Evolutionary conservation across 2,329 filamentous ascomycete species (phyloP), one percentile per base, ranked within the genome.

Genomic region (Fusarium lateritium): DNA sequence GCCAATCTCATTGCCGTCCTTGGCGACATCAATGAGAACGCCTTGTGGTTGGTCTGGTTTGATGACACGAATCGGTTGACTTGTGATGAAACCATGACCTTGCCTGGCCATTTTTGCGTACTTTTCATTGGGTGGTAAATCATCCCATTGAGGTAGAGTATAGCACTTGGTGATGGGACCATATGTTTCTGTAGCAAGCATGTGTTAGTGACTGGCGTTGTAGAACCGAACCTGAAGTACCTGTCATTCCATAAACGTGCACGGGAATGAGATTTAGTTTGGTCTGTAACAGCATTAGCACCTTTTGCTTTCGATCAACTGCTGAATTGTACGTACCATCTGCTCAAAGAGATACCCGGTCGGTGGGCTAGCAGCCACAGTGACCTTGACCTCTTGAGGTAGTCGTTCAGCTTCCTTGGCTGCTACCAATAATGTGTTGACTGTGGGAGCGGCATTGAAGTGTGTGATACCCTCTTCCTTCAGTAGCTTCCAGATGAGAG

Each of bases 121-220:
- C 78, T 92, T 94, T 65, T 98, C 93, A 28, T 92, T 89, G 6
- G 83, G 70, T 0, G 92, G 87, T 2, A 98, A 83, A 0, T 79
- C 75, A n/a, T 96, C 89, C 96, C 96, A 99, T 31, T 87, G 84
- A 0, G 94, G 93, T 81, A 98, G 87, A 57, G 91, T 85, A 75
- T 99, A 99, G 11, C 94, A 94, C 78, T 97, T 97, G 2, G 94
- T 98, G 63, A 98, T 95, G 11, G 96, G 96, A 0, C 96, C 96
- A 75, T 98, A 98, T 0, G 95, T 98, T 82, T 98, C 88, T 81
- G 26, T 6, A 28, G 8, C 34, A 19, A 36, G 15, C 9, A 49
- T 7, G 55, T 58, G 52, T 63, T n/a, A 53, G 40, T 5, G 7
- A 11, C 38, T 15, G n/a, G 5, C 22, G n/a, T 15, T 52, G 8